These are phyloP conservation scores for Cymbidium sinense DNA, from an alignment of 106 monocot genomes.

Conservation along the genomic window DNA sequence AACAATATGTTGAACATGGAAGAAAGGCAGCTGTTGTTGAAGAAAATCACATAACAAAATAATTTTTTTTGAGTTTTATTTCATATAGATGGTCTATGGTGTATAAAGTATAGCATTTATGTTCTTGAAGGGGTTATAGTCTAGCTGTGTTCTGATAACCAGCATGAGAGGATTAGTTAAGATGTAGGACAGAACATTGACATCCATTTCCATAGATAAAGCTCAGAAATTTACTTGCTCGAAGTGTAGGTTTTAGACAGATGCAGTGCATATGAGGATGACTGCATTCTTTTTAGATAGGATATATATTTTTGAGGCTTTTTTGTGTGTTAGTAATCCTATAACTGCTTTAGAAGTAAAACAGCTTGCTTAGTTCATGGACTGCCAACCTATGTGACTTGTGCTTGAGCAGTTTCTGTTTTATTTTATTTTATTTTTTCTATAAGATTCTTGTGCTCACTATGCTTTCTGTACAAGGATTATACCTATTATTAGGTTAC, in stretches of 20 bases:
- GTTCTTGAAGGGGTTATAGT: not conserved
- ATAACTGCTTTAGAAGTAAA: not conserved
- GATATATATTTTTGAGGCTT: not conserved
- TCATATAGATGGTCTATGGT: not conserved
- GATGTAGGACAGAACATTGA: not conserved
- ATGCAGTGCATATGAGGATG: not conserved
- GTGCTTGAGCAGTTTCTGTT: not conserved
- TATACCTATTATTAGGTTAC: not conserved
- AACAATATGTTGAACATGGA: not conserved
- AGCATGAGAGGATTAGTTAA: conserved; percentile 2
- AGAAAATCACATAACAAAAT: not conserved
- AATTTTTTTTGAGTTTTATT: not conserved
- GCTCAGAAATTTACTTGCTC: not conserved
- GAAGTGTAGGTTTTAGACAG: not conserved
- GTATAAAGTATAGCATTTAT: not conserved
- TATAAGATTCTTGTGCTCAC: not conserved
- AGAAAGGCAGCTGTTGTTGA: not conserved
- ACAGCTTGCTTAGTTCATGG: not conserved
- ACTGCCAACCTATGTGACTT: not conserved
- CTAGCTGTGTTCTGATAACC: not conserved
- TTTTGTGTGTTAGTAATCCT: not conserved
- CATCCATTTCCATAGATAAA: not conserved
- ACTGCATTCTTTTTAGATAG: not conserved
- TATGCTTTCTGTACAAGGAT: not conserved
- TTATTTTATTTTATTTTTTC: not conserved